Evolutionary conservation across 2,329 filamentous ascomycete genomes (phyloP), one percentile per base, ranked within the genome.

Genomic region (Apiospora hydei): DNA sequence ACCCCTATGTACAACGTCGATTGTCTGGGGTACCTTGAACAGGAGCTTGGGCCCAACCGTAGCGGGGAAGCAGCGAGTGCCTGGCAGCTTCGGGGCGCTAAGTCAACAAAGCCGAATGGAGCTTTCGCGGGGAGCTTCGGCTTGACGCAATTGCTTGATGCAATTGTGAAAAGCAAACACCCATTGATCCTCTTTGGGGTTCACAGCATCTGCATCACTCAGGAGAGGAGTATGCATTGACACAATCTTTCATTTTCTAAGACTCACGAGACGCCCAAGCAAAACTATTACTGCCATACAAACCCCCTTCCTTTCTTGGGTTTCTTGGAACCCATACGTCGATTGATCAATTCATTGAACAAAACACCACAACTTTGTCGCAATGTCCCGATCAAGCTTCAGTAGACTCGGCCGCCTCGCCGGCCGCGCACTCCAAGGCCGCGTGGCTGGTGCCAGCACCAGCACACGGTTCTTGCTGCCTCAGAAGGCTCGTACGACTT

Each of bases 391-490:
- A 70, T 70, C 76, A 57, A 78, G 73, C 74, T 71, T 84, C 75
- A 72, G 77, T 69, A 83, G 83, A 74, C 78, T 85, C 72, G 81
- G 83, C 64, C 82, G 83, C 71, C 75, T 82, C 72, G 79, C 82
- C 73, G 74, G 77, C 68, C 82, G 81, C 73, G 77, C 80, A 70
- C 70, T 84, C 69, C 57, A 73, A 10, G 69, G 73, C 21, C 76
- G 73, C 61, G 30, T 47, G 66, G 26, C 21, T 68, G 41, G 41
- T 30, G 41, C 66, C 21, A n/a, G 24, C 43, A 10, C 69, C 68
- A n/a, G 71, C 57, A 41, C 64, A 69, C 34, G 38, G 70, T 46
- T 18, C 57, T n/a, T 64, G 57, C 30, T 64, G 18, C 57, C 57
- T 24, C 57, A 41, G 34, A 44, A 66, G 34, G 21, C 34, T 11